phyloP scores from a whole-genome alignment of 1,284 basidiomycete species.

The Termitomyces sp. region DNA sequence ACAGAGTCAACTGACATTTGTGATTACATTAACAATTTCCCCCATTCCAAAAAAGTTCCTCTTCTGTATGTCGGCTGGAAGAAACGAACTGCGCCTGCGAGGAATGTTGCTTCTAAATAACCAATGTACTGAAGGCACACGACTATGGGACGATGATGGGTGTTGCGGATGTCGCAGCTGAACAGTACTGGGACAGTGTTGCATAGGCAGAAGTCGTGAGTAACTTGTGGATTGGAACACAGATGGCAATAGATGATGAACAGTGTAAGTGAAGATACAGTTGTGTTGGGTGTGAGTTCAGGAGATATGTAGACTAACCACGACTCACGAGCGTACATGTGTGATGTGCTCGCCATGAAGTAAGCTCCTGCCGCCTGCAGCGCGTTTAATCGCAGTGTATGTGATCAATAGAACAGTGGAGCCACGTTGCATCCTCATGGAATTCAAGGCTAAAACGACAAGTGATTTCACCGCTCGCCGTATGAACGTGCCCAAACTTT shows the following conservation, averaged over 20 bases:
- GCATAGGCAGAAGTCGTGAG: slow-evolving; percentile 16
- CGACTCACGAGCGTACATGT: slow-evolving; percentile 21
- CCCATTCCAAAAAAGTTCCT: slow-evolving; percentile 75
- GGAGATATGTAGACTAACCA: slow-evolving; percentile 23
- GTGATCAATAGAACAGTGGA: slow-evolving; percentile 4
- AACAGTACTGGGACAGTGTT: slow-evolving; percentile 18
- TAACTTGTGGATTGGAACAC: slow-evolving; percentile 8
- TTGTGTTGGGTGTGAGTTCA: slow-evolving; percentile 22
- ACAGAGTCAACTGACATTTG: slow-evolving; percentile 51
- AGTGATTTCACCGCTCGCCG: slow-evolving; percentile 5
- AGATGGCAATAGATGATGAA: not conserved
- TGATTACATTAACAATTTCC: slow-evolving; percentile 68
- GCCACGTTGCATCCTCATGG: slow-evolving; percentile 16
- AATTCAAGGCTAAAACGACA: slow-evolving; percentile 3
- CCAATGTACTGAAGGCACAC: slow-evolving; percentile 49
- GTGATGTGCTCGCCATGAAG: slow-evolving; percentile 18
- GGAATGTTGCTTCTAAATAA: slow-evolving; percentile 69
- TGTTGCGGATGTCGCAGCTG: slow-evolving; percentile 23
- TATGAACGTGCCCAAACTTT: not conserved
- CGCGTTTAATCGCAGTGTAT: slow-evolving; percentile 13
- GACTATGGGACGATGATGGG: slow-evolving; percentile 20
- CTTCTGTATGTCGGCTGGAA: slow-evolving; percentile 53
- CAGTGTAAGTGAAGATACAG: slow-evolving; percentile 9
- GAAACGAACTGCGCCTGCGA: slow-evolving; percentile 51
- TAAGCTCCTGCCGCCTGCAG: slow-evolving; percentile 14